phyloP scores from a whole-genome alignment of 140 eudicot species.

The Senecio squalidus region DNA sequence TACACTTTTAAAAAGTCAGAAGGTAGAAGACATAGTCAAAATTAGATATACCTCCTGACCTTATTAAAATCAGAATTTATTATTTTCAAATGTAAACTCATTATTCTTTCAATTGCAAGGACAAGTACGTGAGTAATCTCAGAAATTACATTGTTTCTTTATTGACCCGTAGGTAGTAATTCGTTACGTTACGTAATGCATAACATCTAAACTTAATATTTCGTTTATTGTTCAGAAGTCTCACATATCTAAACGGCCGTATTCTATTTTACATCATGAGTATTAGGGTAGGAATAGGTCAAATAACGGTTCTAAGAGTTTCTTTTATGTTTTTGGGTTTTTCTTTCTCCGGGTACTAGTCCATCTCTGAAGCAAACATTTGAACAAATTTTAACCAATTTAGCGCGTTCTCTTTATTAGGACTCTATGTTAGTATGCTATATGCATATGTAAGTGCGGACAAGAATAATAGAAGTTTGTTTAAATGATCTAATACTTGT shows the following conservation, averaged over 20 bases:
- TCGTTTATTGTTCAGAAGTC: background rate
- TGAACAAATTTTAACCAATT: no score
- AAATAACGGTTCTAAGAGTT: no score
- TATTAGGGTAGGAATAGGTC: no score
- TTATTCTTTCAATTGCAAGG: background rate
- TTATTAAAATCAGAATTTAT: background rate
- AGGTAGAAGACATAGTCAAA: slow-evolving; percentile 28
- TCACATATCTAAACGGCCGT: background rate
- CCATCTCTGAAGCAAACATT: no score
- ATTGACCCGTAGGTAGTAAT: background rate
- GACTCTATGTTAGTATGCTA: no score
- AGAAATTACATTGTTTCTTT: background rate
- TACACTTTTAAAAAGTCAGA: slow-evolving; percentile 26
- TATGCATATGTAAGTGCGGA: no score
- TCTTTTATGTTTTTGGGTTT: background rate
- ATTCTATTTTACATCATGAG: no score
- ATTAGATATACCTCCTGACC: slow-evolving; percentile 13
- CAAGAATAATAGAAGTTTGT: background rate
- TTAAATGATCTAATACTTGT: background rate
- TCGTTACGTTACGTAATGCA: background rate
- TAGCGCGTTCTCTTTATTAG: no score
- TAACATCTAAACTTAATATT: background rate
- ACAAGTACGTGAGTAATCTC: background rate
- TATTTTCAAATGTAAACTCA: background rate
- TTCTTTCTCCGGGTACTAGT: background rate